Evolutionary conservation across 176 grass and related monocot genomes (phyloP).

Genomic region (Areca catechu): DNA sequence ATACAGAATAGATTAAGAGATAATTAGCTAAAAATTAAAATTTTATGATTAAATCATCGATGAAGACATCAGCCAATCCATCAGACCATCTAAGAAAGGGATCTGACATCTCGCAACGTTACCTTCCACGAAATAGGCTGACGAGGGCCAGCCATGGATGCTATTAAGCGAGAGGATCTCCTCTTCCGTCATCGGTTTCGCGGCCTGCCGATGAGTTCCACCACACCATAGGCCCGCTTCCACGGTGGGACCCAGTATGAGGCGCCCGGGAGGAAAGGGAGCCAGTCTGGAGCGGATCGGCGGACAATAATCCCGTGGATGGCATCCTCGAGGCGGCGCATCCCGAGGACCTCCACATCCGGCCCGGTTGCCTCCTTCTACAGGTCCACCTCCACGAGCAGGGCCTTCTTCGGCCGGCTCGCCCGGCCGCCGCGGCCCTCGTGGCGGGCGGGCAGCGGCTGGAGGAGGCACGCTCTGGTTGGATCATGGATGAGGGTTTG

Average conservation of each 20-base stretch:
- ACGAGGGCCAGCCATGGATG: constrained; percentile 44
- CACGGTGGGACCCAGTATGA: constrained; percentile 85
- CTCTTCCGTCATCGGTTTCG: constrained; percentile 46
- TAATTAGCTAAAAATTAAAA: no score
- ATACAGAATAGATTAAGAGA: no score
- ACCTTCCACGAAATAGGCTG: constrained; percentile 66
- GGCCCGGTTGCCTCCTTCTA: constrained; percentile 6
- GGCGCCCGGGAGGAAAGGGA: constrained; percentile 72
- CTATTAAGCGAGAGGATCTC: constrained; percentile 51
- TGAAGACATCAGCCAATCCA: no score
- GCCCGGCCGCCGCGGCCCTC: constrained; percentile 24
- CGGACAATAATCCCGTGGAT: constrained; percentile 59
- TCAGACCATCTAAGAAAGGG: no score
- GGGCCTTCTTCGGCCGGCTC: constrained; percentile 30
- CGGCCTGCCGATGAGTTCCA: constrained; percentile 28
- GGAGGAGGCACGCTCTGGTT: neutral
- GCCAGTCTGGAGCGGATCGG: constrained; percentile 69
- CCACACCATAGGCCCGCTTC: constrained; percentile 31
- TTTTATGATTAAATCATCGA: no score
- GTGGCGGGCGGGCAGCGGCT: no score
- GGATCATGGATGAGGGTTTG: no score
- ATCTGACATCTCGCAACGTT: neutral
- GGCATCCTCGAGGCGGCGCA: constrained; percentile 63
- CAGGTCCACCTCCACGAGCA: constrained; percentile 71
- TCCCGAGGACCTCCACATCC: constrained; percentile 36